phyloP scores from a whole-genome alignment of 768 basidiomycete species.

The Trametes cingulata region DNA sequence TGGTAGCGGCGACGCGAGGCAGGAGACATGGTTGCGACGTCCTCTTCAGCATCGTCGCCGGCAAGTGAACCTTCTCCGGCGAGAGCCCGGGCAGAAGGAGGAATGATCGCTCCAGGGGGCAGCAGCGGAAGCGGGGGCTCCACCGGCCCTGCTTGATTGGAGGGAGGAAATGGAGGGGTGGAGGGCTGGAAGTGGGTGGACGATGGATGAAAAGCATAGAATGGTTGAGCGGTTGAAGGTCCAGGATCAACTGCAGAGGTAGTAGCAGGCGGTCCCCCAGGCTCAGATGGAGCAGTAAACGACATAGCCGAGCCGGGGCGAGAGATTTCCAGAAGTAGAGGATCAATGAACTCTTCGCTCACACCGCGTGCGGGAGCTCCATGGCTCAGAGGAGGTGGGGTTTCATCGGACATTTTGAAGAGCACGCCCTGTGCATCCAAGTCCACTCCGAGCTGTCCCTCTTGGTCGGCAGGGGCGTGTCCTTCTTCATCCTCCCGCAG shows the following conservation, averaged over 20 bases:
- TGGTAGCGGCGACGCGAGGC: slow-evolving; percentile 52
- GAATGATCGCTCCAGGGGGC: background rate
- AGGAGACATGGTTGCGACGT: slow-evolving; percentile 41
- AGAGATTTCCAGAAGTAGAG: slow-evolving; percentile 32
- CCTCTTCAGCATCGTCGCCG: slow-evolving; percentile 4
- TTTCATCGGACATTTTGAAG: background rate
- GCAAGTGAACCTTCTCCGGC: slow-evolving; percentile 3
- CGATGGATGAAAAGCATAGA: background rate
- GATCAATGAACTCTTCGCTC: slow-evolving; percentile 32
- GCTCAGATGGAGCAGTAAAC: background rate
- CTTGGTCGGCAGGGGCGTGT: background rate
- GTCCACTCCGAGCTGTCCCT: background rate
- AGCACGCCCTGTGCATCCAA: background rate
- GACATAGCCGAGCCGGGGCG: slow-evolving; percentile 3
- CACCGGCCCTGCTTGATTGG: background rate
- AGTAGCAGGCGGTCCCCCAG: background rate
- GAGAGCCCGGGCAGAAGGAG: background rate
- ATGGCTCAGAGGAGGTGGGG: background rate
- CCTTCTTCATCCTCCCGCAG: slow-evolving; percentile 35
- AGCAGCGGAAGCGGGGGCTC: background rate
- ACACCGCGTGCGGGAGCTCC: background rate
- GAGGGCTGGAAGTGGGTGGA: background rate
- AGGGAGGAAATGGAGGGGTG: background rate
- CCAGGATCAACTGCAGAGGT: no score
- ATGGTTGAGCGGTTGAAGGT: no score